These are phyloP conservation scores for Caloboletus firmus DNA, from an alignment of 1,284 basidiomycete species.

Conservation along the genomic window DNA sequence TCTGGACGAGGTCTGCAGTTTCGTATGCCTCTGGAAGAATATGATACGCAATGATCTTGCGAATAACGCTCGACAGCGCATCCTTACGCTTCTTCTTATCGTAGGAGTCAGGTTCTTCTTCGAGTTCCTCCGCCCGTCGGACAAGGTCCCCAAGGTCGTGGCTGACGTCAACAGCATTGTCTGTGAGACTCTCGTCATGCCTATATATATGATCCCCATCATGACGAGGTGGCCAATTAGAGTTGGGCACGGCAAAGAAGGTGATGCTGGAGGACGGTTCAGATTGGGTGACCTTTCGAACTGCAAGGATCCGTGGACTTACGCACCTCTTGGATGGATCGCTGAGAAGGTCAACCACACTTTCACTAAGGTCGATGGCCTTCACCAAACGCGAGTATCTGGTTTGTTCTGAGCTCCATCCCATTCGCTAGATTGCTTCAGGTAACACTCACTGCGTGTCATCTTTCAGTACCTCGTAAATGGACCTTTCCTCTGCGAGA, in stretches of 20 bases:
- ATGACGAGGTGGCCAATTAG: constrained; percentile 35
- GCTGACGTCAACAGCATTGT: not conserved
- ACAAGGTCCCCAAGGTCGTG: constrained; percentile 22
- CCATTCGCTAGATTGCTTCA: not conserved
- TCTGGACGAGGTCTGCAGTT: constrained; percentile 47
- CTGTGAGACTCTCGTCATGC: not conserved
- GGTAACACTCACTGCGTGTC: constrained; percentile 33
- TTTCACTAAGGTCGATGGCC: constrained; percentile 46
- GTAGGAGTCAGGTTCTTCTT: constrained; percentile 30
- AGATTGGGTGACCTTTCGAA: not conserved
- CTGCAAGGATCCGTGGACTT: constrained; percentile 5
- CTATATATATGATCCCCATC: not conserved
- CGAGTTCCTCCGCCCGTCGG: constrained; percentile 26
- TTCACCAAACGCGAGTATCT: constrained; percentile 46
- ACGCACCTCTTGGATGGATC: constrained; percentile 43
- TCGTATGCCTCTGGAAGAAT: constrained; percentile 50
- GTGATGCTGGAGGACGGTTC: constrained; percentile 42
- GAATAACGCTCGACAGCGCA: constrained; percentile 53
- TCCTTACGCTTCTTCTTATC: constrained; percentile 54
- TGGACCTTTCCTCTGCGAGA: constrained; percentile 33
- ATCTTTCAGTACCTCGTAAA: constrained; percentile 44
- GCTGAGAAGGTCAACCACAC: constrained; percentile 43
- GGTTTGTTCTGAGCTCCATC: not conserved
- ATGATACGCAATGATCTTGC: constrained; percentile 63
- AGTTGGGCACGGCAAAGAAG: constrained; percentile 54